Evolutionary conservation across 2,329 filamentous ascomycete genomes (phyloP), one percentile per base, ranked within the genome.

Genomic region (Trichoderma atrobrunneum): DNA sequence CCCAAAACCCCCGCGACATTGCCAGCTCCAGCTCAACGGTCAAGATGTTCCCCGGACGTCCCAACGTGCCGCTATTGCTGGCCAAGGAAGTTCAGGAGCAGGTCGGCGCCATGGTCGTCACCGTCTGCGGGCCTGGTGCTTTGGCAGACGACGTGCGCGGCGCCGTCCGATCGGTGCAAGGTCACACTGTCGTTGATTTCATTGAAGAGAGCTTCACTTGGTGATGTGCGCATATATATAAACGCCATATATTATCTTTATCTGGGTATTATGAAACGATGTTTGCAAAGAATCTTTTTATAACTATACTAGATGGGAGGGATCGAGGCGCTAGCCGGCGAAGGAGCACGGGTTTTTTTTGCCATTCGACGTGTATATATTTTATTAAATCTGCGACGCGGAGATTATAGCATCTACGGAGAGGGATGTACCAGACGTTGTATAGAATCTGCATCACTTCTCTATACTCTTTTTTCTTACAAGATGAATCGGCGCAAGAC

Each of bases 31-130:
- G 90, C 71, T 87, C 88, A 3, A 95, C 92, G 5, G 94, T 98
- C 70, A 93, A 95, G 82, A 96, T 98, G 92, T 94, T 93, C 80
- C 92, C 94, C 1, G 95, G 96, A 3, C 90, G 95, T 75, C 95
- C 95, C 11, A 94, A 97, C 78, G 88, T 97, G 59, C 87, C 90
- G 24, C 89, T 92, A 0, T 84, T 98, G n/a, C 84, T 98, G 61
- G 87, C 90, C 74, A 92, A 92, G 82, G 95, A 98, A 84, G 91
- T 95, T 21, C 87, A 91, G 77, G 89, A 92, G 77, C 93, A 96
- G 80, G 85, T 93, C 69, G 96, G 96, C 10, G 94, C 95, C 64
- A 97, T 98, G 90, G 93, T 90, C 26, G 94, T 98, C 59, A 92
- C 91, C 12, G 91, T 94, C 26, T 95, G 93, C 76, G 93, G 93